Evolutionary conservation across 2,329 filamentous ascomycete species (phyloP).

Genomic region (Xylaria digitata): DNA sequence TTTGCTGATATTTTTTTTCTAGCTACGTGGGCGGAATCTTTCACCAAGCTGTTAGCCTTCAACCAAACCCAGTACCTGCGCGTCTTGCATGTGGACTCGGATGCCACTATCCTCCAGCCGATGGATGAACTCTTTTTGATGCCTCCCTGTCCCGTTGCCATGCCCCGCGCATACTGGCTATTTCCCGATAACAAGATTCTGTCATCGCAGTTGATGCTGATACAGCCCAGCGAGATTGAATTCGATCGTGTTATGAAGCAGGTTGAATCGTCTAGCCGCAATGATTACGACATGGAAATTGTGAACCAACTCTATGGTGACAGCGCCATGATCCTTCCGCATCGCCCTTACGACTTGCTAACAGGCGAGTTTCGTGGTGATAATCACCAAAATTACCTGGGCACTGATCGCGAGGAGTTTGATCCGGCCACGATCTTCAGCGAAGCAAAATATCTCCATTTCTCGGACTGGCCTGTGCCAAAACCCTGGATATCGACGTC

Average conservation of each 20-base stretch:
- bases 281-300: slow-evolving; percentile 74
- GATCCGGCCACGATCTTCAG: slow-evolving; percentile 64
- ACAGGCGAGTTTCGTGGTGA: slow-evolving; percentile 70
- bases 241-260: slow-evolving; percentile 54
- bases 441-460: slow-evolving; percentile 75
- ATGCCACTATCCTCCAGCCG: slow-evolving; percentile 69
- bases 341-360: slow-evolving; percentile 70
- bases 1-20: slow-evolving; percentile 22
- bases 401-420: slow-evolving; percentile 61
- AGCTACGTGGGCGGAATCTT: slow-evolving; percentile 71
- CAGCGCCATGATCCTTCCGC: slow-evolving; percentile 70
- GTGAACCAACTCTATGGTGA: slow-evolving; percentile 71
- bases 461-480: slow-evolving; percentile 77
- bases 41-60: slow-evolving; percentile 76
- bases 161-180: slow-evolving; percentile 79
- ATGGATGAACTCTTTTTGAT: slow-evolving; percentile 79
- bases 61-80: slow-evolving; percentile 71
- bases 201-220: slow-evolving; percentile 70
- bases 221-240: slow-evolving; percentile 67
- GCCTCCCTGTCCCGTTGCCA: slow-evolving; percentile 69
- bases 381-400: slow-evolving; percentile 59
- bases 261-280: slow-evolving; percentile 47
- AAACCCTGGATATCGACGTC: slow-evolving; percentile 62
- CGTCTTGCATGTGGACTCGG: slow-evolving; percentile 67
- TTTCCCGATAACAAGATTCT: slow-evolving; percentile 64